Evolutionary conservation across 345 rosid genomes (phyloP).

Genomic region (Zanthoxylum bungeanum): DNA sequence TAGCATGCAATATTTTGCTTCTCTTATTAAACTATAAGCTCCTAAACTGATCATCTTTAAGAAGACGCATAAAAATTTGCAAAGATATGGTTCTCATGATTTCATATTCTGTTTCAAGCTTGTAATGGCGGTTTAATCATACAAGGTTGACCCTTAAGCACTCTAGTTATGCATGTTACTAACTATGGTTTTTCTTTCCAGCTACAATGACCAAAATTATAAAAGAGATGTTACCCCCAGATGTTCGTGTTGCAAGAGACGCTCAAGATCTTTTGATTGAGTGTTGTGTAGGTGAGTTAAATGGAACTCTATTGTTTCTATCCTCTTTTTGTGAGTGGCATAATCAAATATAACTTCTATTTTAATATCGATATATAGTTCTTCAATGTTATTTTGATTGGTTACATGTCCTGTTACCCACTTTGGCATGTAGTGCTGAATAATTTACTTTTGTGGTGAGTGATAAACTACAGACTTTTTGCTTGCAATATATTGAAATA

Average conservation of each 20-base stretch:
- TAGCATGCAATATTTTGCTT: neutral
- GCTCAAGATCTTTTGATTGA: conserved; percentile 98
- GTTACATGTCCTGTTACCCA: neutral
- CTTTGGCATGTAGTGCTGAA: neutral
- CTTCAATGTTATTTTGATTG: neutral
- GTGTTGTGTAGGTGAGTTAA: conserved; percentile 91
- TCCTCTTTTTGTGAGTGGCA: neutral
- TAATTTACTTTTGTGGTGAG: neutral
- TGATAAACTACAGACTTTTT: neutral
- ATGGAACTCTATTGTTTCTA: neutral
- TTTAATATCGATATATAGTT: neutral
- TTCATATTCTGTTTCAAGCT: too few species aligned
- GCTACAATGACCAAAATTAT: conserved; percentile 99
- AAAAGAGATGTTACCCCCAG: conserved; percentile 99
- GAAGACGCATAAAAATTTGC: too few species aligned
- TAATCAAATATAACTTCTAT: neutral
- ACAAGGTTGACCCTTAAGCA: too few species aligned
- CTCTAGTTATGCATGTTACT: conserved; percentile 5
- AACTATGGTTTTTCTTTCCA: conserved; percentile 26
- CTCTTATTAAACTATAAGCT: too few species aligned
- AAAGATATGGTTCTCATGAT: too few species aligned
- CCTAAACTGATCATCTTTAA: too few species aligned
- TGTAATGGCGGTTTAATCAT: too few species aligned
- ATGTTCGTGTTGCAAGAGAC: conserved; percentile 99
- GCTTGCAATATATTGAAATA: neutral